Conservation (phyloP, 1,284 basidiomycete species). For the Cutaneotrichosporon cutaneum region DNA sequence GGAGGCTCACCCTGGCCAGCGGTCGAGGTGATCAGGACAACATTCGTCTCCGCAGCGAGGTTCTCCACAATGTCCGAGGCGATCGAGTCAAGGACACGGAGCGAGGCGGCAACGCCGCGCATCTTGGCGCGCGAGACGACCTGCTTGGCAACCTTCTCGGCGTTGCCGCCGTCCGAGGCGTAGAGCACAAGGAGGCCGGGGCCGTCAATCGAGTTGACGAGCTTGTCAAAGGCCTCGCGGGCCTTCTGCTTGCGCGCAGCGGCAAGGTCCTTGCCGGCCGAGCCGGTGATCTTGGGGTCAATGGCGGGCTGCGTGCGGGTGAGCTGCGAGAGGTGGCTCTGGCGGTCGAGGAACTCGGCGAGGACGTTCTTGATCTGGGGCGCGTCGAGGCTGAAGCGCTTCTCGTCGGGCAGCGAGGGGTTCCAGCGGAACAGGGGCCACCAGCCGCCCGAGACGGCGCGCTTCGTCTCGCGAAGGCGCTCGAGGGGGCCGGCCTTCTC, state of each 20-base stretch:
- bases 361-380: conserved; percentile 92
- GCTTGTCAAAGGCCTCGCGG: conserved; percentile 78
- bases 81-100: conserved; percentile 71
- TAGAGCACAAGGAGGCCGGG: conserved; percentile 86
- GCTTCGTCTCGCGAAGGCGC: conserved; percentile 93
- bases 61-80: conserved; percentile 63
- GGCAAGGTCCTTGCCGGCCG: conserved; percentile 77
- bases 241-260: conserved; percentile 81
- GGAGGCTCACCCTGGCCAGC: conserved; percentile 99
- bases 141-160: conserved; percentile 93
- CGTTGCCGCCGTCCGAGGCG: conserved; percentile 90
- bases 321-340: conserved; percentile 93
- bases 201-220: conserved; percentile 82
- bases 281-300: conserved; percentile 78
- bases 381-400: conserved; percentile 85
- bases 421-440: conserved; percentile 99
- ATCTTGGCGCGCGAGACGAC: conserved; percentile 78
- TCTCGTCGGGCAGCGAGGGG: conserved; percentile 79
- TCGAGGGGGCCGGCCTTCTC: conserved; percentile 74
- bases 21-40: conserved; percentile 87
- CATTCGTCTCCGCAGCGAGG: conserved; percentile 62
- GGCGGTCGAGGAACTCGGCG: conserved; percentile 90
- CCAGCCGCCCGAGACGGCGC: conserved; percentile 92
- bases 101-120: conserved; percentile 74
- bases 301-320: conserved; percentile 73